Percentiles rank a stretch among this genome's conserved stretches.
These are phyloP conservation scores for Xanthoconium separans DNA, from an alignment of 1,284 basidiomycete genomes.

Conservation along the genomic window DNA sequence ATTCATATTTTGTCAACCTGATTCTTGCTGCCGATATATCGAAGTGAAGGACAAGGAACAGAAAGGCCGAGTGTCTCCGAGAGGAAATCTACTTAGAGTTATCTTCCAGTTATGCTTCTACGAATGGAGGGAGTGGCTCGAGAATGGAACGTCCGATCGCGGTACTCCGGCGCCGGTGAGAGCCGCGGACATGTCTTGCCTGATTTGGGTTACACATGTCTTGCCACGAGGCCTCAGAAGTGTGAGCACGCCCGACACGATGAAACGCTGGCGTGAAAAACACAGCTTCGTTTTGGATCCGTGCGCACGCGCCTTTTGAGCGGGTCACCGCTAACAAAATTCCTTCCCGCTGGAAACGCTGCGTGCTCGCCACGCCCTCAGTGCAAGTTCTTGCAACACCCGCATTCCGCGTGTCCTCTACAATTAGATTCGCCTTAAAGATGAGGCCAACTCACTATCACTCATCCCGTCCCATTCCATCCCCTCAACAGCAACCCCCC, in stretches of 20 bases:
- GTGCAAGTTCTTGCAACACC: conserved; percentile 22
- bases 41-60: too few relatives aligned
- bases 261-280: conserved; percentile 17
- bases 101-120: neutral
- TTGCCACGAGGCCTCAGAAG: conserved; percentile 27
- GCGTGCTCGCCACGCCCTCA: conserved; percentile 27
- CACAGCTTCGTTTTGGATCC: conserved; percentile 22
- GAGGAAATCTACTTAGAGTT: too few relatives aligned
- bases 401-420: conserved; percentile 31
- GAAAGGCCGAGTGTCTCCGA: too few relatives aligned
- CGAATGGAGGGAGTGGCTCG: neutral
- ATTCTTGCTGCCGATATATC: too few relatives aligned
- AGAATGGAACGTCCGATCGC: neutral
- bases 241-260: conserved; percentile 5
- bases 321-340: conserved; percentile 17
- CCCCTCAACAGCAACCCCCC: conserved; percentile 18
- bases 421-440: conserved; percentile 26
- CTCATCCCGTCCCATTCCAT: conserved; percentile 18
- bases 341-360: conserved; percentile 18
- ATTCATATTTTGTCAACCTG: too few relatives aligned
- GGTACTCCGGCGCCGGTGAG: neutral
- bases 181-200: conserved; percentile 3
- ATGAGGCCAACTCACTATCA: conserved; percentile 38
- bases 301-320: conserved; percentile 24
- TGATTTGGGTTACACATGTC: conserved; percentile 1